Evolutionary conservation across 768 basidiomycete species (phyloP).

Genomic region (Phanerochaete carnosa): DNA sequence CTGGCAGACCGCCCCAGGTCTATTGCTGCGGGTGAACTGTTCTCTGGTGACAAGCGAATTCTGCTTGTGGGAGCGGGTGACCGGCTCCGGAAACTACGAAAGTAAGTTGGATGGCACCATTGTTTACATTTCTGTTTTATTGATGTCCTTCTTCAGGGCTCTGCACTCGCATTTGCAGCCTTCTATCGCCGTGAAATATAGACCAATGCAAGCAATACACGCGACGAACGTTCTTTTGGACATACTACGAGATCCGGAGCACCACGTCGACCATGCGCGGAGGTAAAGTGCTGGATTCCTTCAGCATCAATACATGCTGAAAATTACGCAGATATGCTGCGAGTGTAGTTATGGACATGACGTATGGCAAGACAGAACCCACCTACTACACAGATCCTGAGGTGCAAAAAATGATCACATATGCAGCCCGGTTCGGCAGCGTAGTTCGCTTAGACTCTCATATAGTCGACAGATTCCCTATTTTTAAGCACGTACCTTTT

Average conservation of each 20-base stretch:
- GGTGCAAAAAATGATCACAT: slow-evolving; percentile 29
- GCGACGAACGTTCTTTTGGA: slow-evolving; percentile 34
- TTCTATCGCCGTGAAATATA: slow-evolving; percentile 28
- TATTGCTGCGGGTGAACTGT: slow-evolving; percentile 32
- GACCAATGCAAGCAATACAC: slow-evolving; percentile 29
- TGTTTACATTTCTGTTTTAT: background rate
- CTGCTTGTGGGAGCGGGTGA: slow-evolving; percentile 26
- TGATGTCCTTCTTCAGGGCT: slow-evolving; percentile 18
- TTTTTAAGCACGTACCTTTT: slow-evolving; percentile 47
- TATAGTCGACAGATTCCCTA: slow-evolving; percentile 33
- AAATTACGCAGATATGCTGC: slow-evolving; percentile 31
- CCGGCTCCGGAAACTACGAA: slow-evolving; percentile 28
- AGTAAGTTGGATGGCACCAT: slow-evolving; percentile 8
- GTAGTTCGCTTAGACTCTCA: slow-evolving; percentile 29
- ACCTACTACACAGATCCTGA: slow-evolving; percentile 35
- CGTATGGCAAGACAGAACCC: slow-evolving; percentile 38
- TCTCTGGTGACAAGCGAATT: slow-evolving; percentile 32
- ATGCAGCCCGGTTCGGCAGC: slow-evolving; percentile 29
- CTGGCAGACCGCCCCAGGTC: slow-evolving; percentile 33
- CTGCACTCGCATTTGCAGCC: slow-evolving; percentile 34
- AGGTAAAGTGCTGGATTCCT: slow-evolving; percentile 20
- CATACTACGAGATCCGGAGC: slow-evolving; percentile 28
- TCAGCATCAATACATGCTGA: background rate
- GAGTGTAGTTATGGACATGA: slow-evolving; percentile 34
- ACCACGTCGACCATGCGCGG: slow-evolving; percentile 32